Evolutionary conservation across 2,329 filamentous ascomycete genomes (phyloP).

Genomic region (Aspergillus viridinutans): DNA sequence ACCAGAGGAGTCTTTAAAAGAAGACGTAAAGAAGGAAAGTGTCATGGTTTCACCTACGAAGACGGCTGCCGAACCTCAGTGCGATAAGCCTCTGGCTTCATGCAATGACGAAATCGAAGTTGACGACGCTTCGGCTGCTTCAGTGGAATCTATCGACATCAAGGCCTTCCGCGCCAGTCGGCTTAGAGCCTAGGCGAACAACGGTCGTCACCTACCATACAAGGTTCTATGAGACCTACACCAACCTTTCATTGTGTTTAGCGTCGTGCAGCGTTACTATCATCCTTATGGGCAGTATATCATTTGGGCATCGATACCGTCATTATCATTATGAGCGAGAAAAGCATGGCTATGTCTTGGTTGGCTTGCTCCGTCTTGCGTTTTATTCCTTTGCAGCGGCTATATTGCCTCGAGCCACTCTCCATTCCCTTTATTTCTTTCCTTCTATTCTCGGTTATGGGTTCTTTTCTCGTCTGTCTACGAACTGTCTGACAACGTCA

Average conservation of each 20-base stretch:
- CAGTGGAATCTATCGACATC: constrained; percentile 33
- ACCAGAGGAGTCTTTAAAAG: constrained; percentile 15
- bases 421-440: background rate
- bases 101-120: constrained; percentile 30
- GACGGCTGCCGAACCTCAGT: constrained; percentile 9
- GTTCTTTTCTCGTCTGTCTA: background rate
- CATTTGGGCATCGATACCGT: background rate
- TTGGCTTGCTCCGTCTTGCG: background rate
- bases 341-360: background rate
- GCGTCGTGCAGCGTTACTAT: background rate
- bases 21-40: constrained; percentile 18
- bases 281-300: background rate
- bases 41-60: constrained; percentile 4
- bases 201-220: background rate
- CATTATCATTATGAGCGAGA: background rate
- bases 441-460: background rate
- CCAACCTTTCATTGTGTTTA: background rate
- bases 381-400: background rate
- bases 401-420: background rate
- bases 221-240: background rate
- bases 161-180: constrained; percentile 31
- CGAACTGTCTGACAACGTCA: background rate
- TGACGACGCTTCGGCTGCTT: constrained; percentile 29
- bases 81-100: constrained; percentile 17
- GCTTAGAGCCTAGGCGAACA: constrained; percentile 13